These are phyloP conservation scores for Torulaspora delbrueckii DNA, from an alignment of 805 yeast species.

Conservation along the genomic window DNA sequence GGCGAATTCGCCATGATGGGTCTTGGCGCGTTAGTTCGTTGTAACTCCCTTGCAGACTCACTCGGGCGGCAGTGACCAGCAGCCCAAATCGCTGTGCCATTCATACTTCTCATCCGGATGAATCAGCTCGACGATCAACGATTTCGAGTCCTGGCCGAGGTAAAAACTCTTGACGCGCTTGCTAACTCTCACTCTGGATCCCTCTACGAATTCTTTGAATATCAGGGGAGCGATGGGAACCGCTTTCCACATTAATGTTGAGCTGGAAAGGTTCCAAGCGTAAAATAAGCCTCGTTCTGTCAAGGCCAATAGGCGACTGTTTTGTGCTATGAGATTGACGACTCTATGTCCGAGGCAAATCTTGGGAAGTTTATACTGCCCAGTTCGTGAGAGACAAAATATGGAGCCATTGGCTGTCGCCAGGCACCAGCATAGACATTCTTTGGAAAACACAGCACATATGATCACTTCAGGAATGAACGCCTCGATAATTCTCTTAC, in stretches of 20 bases:
- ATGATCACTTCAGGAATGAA: conserved; percentile 40
- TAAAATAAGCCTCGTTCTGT: conserved; percentile 57
- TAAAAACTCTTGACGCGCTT: conserved; percentile 22
- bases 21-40: neutral
- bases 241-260: conserved; percentile 20
- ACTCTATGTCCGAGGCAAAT: conserved; percentile 47
- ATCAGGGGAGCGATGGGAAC: conserved; percentile 31
- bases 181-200: conserved; percentile 26
- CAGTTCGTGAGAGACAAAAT: conserved; percentile 32
- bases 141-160: conserved; percentile 6
- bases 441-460: conserved; percentile 42
- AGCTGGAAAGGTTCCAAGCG: conserved; percentile 26
- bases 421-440: conserved; percentile 44
- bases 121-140: conserved; percentile 15
- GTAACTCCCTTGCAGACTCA: too few relatives aligned
- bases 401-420: conserved; percentile 41
- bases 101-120: conserved; percentile 17
- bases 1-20: neutral
- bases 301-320: conserved; percentile 47
- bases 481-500: conserved; percentile 38
- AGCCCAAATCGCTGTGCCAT: conserved; percentile 28
- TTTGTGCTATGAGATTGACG: conserved; percentile 39
- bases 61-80: conserved; percentile 19
- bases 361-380: conserved; percentile 36
- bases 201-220: conserved; percentile 22